These are phyloP conservation scores for Alternaria hordeiaustralica DNA, from an alignment of 2,329 filamentous ascomycete species.

Conservation along the genomic window DNA sequence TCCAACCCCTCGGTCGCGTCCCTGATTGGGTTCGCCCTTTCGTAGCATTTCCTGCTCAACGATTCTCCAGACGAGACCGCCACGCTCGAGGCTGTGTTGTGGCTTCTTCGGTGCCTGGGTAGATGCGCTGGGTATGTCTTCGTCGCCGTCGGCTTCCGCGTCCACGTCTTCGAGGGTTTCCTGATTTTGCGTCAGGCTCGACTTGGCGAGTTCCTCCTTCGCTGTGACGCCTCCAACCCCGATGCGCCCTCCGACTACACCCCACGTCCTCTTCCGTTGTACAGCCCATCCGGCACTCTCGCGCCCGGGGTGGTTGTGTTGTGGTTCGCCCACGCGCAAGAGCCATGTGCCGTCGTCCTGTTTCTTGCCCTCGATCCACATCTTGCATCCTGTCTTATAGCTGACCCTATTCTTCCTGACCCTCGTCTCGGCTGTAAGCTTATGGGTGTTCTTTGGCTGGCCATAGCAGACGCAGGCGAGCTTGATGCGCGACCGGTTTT, in stretches of 20 bases:
- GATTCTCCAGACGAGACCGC: slow-evolving; percentile 43
- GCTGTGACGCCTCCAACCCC: slow-evolving; percentile 43
- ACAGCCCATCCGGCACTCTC: slow-evolving; percentile 40
- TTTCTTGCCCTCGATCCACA: slow-evolving; percentile 47
- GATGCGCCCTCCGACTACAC: slow-evolving; percentile 35
- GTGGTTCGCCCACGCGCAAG: slow-evolving; percentile 36
- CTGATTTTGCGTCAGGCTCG: slow-evolving; percentile 1
- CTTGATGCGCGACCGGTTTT: slow-evolving; percentile 45
- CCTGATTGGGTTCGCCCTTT: slow-evolving; percentile 32
- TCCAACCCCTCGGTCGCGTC: slow-evolving; percentile 41
- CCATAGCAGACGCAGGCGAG: slow-evolving; percentile 47
- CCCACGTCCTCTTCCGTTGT: slow-evolving; percentile 45
- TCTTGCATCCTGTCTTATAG: slow-evolving; percentile 45
- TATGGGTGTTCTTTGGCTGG: slow-evolving; percentile 45
- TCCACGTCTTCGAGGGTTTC: slow-evolving; percentile 4
- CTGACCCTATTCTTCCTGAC: slow-evolving; percentile 43
- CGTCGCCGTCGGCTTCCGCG: slow-evolving; percentile 7
- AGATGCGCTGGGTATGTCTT: neutral
- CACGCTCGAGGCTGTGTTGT: slow-evolving; percentile 35
- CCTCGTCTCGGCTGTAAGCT: slow-evolving; percentile 44
- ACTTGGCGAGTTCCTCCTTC: slow-evolving; percentile 32
- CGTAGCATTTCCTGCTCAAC: slow-evolving; percentile 45
- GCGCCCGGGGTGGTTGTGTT: slow-evolving; percentile 42
- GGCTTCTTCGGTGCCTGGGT: slow-evolving; percentile 6
- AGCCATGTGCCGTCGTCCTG: slow-evolving; percentile 39